phyloP scores from a whole-genome alignment of 1,284 basidiomycete genomes.

The Heterobasidion annosum region DNA sequence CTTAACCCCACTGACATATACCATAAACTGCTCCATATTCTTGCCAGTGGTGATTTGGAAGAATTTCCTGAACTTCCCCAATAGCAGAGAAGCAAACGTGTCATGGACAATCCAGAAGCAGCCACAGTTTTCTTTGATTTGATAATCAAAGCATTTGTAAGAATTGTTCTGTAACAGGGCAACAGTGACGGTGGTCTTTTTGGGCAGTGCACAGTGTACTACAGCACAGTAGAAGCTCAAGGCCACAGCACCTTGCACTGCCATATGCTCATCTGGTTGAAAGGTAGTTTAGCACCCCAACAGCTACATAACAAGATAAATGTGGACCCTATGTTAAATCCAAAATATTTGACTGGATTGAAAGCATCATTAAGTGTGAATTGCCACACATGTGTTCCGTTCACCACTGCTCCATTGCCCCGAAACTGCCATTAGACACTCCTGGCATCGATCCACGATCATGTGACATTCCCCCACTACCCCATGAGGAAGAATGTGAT shows the following conservation, averaged over 20 bases:
- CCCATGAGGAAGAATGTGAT: not conserved
- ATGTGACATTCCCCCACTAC: not conserved
- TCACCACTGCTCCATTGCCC: not conserved
- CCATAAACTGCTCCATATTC: too few relatives aligned
- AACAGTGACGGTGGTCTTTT: conserved; percentile 6
- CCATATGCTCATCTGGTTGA: conserved; percentile 18
- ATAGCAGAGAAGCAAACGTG: conserved; percentile 5
- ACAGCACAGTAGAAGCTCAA: conserved; percentile 19
- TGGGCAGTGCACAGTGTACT: conserved; percentile 18
- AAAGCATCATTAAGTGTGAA: conserved; percentile 8
- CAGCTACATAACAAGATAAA: conserved; percentile 4
- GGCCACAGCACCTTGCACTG: conserved; percentile 16
- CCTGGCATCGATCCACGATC: not conserved
- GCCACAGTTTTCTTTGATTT: conserved; percentile 14
- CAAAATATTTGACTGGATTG: conserved; percentile 7
- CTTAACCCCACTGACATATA: too few relatives aligned
- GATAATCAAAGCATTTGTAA: conserved; percentile 12
- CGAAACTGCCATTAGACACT: not conserved
- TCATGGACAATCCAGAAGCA: conserved; percentile 10
- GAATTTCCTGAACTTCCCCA: too few relatives aligned
- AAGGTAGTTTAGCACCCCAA: conserved; percentile 9
- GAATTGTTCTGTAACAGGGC: conserved; percentile 8
- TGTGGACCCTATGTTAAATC: not conserved
- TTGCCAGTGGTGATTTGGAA: too few relatives aligned
- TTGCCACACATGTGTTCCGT: conserved; percentile 3